phyloP scores from a whole-genome alignment of 345 rosid genomes.

The Dimocarpus longan region DNA sequence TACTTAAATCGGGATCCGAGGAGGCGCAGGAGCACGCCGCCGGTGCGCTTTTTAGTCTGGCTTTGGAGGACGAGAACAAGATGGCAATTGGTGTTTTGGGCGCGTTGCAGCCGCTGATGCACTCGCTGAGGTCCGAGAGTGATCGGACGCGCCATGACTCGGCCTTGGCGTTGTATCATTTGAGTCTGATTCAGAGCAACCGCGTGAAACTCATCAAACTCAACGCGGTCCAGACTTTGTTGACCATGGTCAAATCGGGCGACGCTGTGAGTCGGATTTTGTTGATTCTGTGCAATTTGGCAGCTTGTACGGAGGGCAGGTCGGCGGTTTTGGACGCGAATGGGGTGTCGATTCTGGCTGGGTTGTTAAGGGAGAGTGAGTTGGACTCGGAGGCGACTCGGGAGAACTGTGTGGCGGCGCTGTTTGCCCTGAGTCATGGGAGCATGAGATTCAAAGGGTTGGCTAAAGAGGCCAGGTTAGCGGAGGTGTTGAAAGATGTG shows the following conservation, averaged over 20 bases:
- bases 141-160: conserved; percentile 70
- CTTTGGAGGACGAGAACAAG: conserved; percentile 76
- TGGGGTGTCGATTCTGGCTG: conserved; percentile 62
- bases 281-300: conserved; percentile 65
- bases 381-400: conserved; percentile 48
- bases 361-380: conserved; percentile 50
- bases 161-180: conserved; percentile 74
- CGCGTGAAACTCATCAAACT: conserved; percentile 59
- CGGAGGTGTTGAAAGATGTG: conserved; percentile 51
- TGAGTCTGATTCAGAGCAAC: conserved; percentile 65
- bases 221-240: conserved; percentile 60
- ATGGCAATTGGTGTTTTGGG: conserved; percentile 87
- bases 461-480: conserved; percentile 60
- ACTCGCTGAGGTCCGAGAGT: conserved; percentile 61
- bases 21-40: conserved; percentile 82
- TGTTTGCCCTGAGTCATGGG: conserved; percentile 57
- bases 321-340: conserved; percentile 73
- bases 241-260: conserved; percentile 57
- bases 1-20: conserved; percentile 60
- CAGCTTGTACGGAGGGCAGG: conserved; percentile 66
- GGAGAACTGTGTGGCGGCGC: conserved; percentile 68
- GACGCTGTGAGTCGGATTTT: conserved; percentile 52
- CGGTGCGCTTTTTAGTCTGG: conserved; percentile 79
- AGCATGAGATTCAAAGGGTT: conserved; percentile 77
- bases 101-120: conserved; percentile 73